phyloP scores from a whole-genome alignment of 2,329 filamentous ascomycete species.

The Fusarium phyllophilum region DNA sequence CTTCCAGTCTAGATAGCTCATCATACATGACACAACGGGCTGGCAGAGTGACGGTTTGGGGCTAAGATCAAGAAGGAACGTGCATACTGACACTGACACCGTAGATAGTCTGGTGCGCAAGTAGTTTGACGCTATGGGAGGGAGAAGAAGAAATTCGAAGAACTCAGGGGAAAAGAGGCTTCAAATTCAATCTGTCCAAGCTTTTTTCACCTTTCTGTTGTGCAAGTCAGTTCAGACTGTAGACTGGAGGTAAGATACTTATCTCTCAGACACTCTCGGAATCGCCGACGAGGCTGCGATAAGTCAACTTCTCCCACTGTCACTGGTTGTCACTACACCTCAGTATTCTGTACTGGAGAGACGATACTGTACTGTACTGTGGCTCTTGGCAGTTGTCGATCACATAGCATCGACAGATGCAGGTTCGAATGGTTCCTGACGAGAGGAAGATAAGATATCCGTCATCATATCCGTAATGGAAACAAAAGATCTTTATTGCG shows the following conservation, averaged over 20 bases:
- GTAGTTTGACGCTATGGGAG: constrained; percentile 33
- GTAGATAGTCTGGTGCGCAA: constrained; percentile 21
- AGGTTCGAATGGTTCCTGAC: constrained; percentile 27
- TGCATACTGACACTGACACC: constrained; percentile 30
- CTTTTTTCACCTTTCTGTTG: constrained; percentile 11
- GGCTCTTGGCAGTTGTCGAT: constrained; percentile 15
- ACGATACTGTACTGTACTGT: not conserved
- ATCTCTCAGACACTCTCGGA: constrained; percentile 25
- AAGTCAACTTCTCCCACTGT: constrained; percentile 10
- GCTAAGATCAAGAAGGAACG: constrained; percentile 40
- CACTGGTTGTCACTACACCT: not conserved
- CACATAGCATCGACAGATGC: constrained; percentile 25
- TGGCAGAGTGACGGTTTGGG: constrained; percentile 31
- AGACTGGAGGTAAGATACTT: not conserved
- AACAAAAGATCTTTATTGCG: constrained; percentile 40
- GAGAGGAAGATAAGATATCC: constrained; percentile 38
- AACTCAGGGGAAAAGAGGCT: constrained; percentile 26
- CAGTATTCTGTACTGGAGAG: not conserved
- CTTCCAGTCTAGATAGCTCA: constrained; percentile 29
- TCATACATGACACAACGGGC: constrained; percentile 27
- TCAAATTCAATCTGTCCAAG: constrained; percentile 8
- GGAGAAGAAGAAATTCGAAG: constrained; percentile 20
- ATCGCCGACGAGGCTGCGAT: constrained; percentile 35
- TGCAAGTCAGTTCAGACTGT: constrained; percentile 1
- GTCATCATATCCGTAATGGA: constrained; percentile 40